These are phyloP conservation scores for Elymus sibiricus DNA, from an alignment of 176 grass and related monocot species.

Conservation along the genomic window DNA sequence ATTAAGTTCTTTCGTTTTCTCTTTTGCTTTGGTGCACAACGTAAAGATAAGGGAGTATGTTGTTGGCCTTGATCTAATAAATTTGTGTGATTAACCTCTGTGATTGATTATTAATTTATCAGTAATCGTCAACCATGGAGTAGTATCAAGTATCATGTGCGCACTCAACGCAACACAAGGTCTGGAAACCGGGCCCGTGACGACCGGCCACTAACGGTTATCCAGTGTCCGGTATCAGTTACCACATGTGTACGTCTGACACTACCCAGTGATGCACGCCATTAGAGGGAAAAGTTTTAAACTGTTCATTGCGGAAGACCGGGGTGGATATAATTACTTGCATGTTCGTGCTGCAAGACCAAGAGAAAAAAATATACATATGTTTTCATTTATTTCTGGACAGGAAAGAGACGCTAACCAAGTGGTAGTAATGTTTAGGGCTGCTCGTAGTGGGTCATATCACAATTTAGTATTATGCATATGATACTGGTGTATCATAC, in stretches of 20 bases:
- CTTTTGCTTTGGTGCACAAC: too few species aligned
- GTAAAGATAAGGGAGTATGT: too few species aligned
- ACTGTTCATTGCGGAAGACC: background rate
- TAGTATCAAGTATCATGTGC: background rate
- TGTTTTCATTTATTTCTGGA: background rate
- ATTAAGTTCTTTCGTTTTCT: too few species aligned
- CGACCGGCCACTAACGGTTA: conserved; percentile 22
- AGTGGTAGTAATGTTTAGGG: background rate
- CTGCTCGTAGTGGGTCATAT: too few species aligned
- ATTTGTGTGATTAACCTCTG: background rate
- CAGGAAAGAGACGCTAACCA: background rate
- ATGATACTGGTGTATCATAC: too few species aligned
- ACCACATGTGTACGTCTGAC: background rate
- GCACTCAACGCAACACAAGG: background rate
- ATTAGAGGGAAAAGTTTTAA: background rate
- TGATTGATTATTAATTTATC: background rate
- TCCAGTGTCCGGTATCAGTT: background rate
- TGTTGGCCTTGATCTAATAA: background rate
- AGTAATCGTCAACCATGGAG: background rate
- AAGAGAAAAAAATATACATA: too few species aligned
- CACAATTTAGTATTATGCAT: too few species aligned
- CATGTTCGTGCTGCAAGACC: background rate
- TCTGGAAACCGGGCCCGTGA: background rate
- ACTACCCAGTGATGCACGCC: background rate
- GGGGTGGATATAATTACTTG: background rate